Conservation (phyloP, 1,284 basidiomycete species). For the Trametes hirsuta region DNA sequence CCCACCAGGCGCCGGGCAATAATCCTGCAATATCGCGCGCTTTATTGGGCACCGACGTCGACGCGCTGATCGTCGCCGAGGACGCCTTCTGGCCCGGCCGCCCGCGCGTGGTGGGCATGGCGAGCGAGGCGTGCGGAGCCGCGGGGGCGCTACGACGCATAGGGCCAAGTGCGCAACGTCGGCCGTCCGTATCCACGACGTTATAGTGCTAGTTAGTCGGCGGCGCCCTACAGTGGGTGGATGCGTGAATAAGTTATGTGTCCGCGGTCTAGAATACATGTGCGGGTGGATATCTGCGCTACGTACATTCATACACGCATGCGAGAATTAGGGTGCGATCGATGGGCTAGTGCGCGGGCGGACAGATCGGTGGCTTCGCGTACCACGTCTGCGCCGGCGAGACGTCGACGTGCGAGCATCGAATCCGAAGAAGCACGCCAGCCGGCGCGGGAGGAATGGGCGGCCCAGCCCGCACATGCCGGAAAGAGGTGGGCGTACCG, state of each 20-base stretch:
- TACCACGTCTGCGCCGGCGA: slow-evolving; percentile 5
- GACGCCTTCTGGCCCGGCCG: background rate
- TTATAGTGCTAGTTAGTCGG: too few relatives aligned
- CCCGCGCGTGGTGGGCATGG: background rate
- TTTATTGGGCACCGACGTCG: background rate
- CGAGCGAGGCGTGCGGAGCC: background rate
- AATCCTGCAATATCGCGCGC: background rate
- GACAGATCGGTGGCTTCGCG: slow-evolving; percentile 12
- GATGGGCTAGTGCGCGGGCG: slow-evolving; percentile 10
- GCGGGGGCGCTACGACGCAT: too few relatives aligned
- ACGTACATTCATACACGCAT: slow-evolving; percentile 11
- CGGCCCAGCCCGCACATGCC: too few relatives aligned
- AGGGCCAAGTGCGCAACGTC: too few relatives aligned
- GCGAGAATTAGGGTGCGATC: slow-evolving; percentile 22
- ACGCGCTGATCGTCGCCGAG: background rate
- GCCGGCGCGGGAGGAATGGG: background rate
- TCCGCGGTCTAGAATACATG: too few relatives aligned
- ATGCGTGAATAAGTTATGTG: too few relatives aligned
- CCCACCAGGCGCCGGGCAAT: background rate
- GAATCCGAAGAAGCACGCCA: slow-evolving; percentile 8
- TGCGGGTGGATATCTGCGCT: background rate
- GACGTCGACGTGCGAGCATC: slow-evolving; percentile 10
- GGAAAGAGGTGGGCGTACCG: background rate
- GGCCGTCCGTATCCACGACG: too few relatives aligned
- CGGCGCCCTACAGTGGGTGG: too few relatives aligned